Percentiles rank a stretch among this genome's conserved stretches.
Evolutionary conservation across 306 rosid species (phyloP).

Genomic region (Vigna reflexopilosa): DNA sequence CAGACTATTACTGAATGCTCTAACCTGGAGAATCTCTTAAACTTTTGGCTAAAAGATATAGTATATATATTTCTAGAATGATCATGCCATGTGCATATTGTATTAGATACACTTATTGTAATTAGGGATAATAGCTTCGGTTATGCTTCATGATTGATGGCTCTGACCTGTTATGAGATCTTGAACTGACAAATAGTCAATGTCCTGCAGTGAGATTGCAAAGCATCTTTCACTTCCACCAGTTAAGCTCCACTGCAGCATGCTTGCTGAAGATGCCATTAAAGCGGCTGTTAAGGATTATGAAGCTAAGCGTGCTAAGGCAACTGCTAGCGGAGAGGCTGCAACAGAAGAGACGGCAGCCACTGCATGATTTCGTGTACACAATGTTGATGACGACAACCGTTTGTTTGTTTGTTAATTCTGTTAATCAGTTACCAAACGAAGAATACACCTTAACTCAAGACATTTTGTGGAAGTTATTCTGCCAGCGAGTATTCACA

Average conservation of each 20-base stretch:
- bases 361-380: conserved; percentile 45
- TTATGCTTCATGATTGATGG: neutral
- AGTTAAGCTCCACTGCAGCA: conserved; percentile 94
- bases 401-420: neutral
- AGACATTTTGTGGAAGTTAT: conserved; percentile 9
- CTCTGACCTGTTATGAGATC: neutral
- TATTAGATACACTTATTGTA: neutral
- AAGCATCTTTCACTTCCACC: conserved; percentile 96
- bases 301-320: conserved; percentile 59
- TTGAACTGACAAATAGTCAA: neutral
- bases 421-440: neutral
- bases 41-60: too few relatives aligned
- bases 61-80: neutral
- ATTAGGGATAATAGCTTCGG: neutral
- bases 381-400: conserved; percentile 38
- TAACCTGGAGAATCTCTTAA: too few relatives aligned
- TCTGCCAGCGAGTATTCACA: conserved; percentile 16
- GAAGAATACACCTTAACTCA: neutral
- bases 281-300: conserved; percentile 96
- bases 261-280: conserved; percentile 98
- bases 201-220: conserved; percentile 77
- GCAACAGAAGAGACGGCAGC: conserved; percentile 50
- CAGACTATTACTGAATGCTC: too few relatives aligned
- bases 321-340: conserved; percentile 42
- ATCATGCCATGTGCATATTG: neutral